Evolutionary conservation across 1,139 yeast genomes (phyloP).

Genomic region (Magnusiomyces magnusii): DNA sequence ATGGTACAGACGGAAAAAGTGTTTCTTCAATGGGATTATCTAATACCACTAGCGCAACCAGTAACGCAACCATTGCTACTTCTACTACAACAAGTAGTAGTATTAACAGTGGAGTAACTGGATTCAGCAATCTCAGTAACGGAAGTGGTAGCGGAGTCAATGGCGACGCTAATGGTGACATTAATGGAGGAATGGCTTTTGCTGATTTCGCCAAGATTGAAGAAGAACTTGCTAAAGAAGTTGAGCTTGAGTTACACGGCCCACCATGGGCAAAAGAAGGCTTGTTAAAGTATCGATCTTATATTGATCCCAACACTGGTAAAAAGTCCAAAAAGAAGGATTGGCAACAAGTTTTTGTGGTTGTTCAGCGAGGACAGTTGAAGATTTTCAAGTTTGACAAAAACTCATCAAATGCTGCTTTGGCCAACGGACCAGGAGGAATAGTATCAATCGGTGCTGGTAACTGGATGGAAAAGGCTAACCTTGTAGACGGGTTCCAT

Average conservation of each 20-base stretch:
- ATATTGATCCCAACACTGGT: conserved; percentile 32
- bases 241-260: conserved; percentile 57
- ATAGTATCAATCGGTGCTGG: conserved; percentile 3
- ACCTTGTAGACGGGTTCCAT: conserved; percentile 26
- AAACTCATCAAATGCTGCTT: conserved; percentile 16
- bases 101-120: not conserved
- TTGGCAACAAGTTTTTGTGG: conserved; percentile 32
- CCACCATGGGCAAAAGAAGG: conserved; percentile 78
- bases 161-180: too few species aligned
- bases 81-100: not conserved
- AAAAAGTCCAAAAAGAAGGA: conserved; percentile 28
- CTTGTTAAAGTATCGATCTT: conserved; percentile 43
- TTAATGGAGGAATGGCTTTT: conserved; percentile 16
- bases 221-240: conserved; percentile 39
- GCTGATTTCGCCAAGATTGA: conserved; percentile 29
- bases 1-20: not conserved
- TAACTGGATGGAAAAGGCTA: conserved; percentile 7
- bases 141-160: not conserved
- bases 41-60: not conserved
- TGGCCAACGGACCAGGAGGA: too few species aligned
- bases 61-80: not conserved
- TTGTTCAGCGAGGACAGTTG: conserved; percentile 34
- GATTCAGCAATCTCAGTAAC: not conserved
- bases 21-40: not conserved
- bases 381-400: conserved; percentile 29